Evolutionary conservation across 2,329 filamentous ascomycete species (phyloP), one percentile per base, ranked within the genome.

Genomic region (Neoarthrinium moseri): DNA sequence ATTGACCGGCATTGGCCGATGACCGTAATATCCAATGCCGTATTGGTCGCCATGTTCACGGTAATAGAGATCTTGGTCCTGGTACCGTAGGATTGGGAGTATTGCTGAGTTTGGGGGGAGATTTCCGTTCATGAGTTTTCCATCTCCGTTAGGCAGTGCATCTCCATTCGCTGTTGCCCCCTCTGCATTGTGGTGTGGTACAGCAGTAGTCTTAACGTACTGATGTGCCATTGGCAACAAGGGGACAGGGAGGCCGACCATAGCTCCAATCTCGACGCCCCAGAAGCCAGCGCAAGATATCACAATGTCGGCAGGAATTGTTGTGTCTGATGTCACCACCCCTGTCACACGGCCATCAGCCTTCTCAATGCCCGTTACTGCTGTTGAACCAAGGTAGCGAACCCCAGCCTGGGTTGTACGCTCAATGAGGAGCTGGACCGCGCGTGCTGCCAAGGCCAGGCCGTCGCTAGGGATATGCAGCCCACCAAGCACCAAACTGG

Each of bases 221-320:
- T 85, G 81, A 44, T 85, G 81, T 0, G 73, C 81, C 47, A 85
- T 70, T 3, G 81, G 81, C 1, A 83, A 69, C 4, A 85, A 62
- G 6, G 81, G 81, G 18, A 85, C 72, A 2, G 73, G 64, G 11
- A 83, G 54, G 4, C 73, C 80, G 33, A 78, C 71, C 80, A 85
- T 81, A 5, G 74, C 76, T 18, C 81, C 81, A 6, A 85, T 67
- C 56, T 85, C 81, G 6, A 84, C 81, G 10, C 81, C 81, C 81
- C 81, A 85, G 60, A 85, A 82, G 0, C 81, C 81, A 6, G 80
- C 81, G 50, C 81, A 85, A 2, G 80, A 84, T 29, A 85, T 62
- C 41, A 84, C 69, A 20, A 84, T 77, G 45, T 85, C 81, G 1
- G 81, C 81, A 0, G 75, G 65, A 17, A 84, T 68, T 1, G 57